Evolutionary conservation across 257 asterid species (phyloP).

Genomic region (Solanum neorickii): DNA sequence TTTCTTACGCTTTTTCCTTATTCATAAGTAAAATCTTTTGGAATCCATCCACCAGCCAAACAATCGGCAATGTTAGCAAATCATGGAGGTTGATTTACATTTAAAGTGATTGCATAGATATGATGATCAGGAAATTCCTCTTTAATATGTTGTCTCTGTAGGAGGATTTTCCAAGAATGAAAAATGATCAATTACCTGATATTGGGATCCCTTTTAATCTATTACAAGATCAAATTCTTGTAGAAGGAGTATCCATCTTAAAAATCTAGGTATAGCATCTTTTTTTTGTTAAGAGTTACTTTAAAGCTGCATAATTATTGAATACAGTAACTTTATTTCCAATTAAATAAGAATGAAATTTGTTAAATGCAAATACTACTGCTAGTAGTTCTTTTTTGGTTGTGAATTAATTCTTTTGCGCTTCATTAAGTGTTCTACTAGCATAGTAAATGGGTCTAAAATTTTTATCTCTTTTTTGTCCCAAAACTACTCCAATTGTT

Average conservation of each 20-base stretch:
- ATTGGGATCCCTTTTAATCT: too few species aligned
- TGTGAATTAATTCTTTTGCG: neutral
- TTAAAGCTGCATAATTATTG: neutral
- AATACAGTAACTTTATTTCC: neutral
- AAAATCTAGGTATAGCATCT: neutral
- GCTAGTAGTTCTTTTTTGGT: neutral
- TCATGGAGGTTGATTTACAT: neutral
- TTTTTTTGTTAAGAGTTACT: too few species aligned
- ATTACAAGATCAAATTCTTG: neutral
- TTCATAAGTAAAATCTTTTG: neutral
- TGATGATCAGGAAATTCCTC: neutral
- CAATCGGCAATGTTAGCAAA: neutral
- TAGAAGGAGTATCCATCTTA: neutral
- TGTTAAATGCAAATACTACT: too few species aligned
- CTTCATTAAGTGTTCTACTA: neutral
- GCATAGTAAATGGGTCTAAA: neutral
- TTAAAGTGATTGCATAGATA: neutral
- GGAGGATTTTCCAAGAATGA: neutral
- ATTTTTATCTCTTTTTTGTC: neutral
- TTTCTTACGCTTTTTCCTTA: neutral
- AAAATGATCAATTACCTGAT: neutral
- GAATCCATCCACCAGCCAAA: neutral
- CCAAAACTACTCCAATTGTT: neutral
- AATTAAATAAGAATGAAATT: neutral
- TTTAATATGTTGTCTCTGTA: neutral